These are phyloP conservation scores for Rhynchospora pubera DNA, from an alignment of 176 grass and related monocot species.

Conservation along the genomic window DNA sequence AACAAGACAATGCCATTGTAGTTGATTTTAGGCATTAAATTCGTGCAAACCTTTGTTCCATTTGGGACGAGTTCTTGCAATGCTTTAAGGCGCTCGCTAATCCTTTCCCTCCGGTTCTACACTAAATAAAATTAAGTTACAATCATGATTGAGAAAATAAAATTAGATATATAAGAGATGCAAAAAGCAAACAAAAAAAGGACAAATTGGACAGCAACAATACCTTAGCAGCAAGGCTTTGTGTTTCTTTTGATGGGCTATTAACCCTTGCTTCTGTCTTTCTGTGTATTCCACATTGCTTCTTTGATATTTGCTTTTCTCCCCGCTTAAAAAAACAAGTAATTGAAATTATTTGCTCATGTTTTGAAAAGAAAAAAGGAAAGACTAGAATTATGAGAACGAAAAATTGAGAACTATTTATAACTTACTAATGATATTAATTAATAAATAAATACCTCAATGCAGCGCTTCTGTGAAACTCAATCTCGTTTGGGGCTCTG, in stretches of 20 bases:
- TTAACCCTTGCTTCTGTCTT: neutral
- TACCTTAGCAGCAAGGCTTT: conserved; percentile 24
- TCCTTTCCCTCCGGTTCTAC: conserved; percentile 49
- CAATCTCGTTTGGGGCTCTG: neutral
- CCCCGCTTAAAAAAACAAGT: neutral
- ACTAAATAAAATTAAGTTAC: neutral
- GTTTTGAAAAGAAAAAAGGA: neutral
- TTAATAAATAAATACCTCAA: neutral
- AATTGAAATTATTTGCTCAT: neutral
- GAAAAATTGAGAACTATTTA: neutral
- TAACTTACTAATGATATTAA: neutral
- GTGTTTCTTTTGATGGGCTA: conserved; percentile 17
- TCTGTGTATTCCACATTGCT: conserved; percentile 16
- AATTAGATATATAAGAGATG: neutral
- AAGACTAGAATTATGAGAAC: neutral
- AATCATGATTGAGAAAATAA: neutral
- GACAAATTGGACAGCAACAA: neutral
- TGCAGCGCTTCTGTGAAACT: neutral
- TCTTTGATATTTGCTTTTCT: conserved; percentile 22
- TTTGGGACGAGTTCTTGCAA: conserved; percentile 71
- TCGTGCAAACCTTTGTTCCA: conserved; percentile 34
- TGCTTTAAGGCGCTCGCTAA: conserved; percentile 45
- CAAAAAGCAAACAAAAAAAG: neutral
- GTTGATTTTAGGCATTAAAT: neutral
- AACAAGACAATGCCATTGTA: neutral